Conservation (phyloP, 2,329 filamentous ascomycete species). For the Coniochaeta prunicola region DNA sequence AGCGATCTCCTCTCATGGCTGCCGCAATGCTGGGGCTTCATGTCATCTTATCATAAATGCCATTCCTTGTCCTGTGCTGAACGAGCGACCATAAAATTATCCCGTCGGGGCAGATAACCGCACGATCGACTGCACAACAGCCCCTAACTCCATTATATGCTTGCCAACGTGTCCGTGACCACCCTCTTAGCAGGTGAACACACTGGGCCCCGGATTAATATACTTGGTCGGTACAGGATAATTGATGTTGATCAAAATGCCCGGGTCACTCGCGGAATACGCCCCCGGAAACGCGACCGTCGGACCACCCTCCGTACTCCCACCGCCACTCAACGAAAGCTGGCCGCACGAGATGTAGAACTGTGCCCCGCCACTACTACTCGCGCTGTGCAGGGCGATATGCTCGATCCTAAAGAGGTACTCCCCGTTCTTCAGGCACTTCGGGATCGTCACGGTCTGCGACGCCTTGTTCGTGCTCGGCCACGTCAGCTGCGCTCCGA, state of each 20-base stretch:
- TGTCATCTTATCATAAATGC: not conserved
- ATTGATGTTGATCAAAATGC: conserved; percentile 7
- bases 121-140: not conserved
- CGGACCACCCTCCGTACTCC: conserved; percentile 15
- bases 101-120: not conserved
- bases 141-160: not conserved
- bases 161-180: not conserved
- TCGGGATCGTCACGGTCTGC: conserved; percentile 24
- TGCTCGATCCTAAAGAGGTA: conserved; percentile 28
- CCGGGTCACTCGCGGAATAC: conserved; percentile 20
- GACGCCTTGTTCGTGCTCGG: conserved; percentile 4
- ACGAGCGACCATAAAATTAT: not conserved
- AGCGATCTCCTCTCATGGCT: no score
- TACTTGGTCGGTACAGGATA: conserved; percentile 2
- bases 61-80: not conserved
- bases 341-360: conserved; percentile 24
- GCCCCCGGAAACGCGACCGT: conserved; percentile 23
- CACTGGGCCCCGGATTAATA: not conserved
- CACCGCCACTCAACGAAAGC: conserved; percentile 20
- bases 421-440: conserved; percentile 22
- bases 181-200: not conserved
- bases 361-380: conserved; percentile 22
- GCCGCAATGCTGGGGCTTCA: not conserved
- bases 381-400: conserved; percentile 24
- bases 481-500: conserved; percentile 10